Base-by-base conservation (phyloP, 2,329 filamentous ascomycete genomes). In the Xylariaceae sp. region DNA sequence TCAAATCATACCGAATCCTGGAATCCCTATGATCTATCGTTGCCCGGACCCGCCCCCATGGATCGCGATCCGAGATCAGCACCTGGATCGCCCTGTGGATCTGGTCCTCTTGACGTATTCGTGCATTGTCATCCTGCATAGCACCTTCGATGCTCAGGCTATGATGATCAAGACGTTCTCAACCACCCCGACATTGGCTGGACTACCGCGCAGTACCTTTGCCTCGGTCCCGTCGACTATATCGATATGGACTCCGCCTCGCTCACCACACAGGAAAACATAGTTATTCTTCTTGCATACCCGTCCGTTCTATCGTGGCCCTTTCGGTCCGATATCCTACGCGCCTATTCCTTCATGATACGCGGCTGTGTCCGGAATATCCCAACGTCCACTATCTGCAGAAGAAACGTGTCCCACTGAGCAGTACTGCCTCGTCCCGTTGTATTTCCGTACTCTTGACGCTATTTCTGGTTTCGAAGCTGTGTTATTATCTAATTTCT, bases 211-310 rank as follows among this genome's bases (percentile, higher is more conserved):
- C 54, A 41, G 49, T 12, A 49, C 54, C 57, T 47, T 57, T 48
- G 57, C 57, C 54, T 54, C 29, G 20, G 20, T 42, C 44, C 48
- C 48, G 14, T 54, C 47, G 49, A 57, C 60, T 58, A 58, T 58
- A 56, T 60, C 45, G 52, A 60, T 54, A 56, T 42, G 12, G 26
- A 44, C 60, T 56, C 56, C 57, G 57, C 57, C 54, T 45, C 49
- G 7, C 40, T 52, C 42, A 19, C 45, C 48, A 20, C 26, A 29
- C 48, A 50, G 10, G 14, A 29, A 40, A 32, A 47, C 21, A 54
- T 41, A 54, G 32, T 45, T 53, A 59, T 41, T 46, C 7, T 26
- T 47, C 47, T 56, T 57, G 47, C 47, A 60, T 56, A 46, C 60
- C 60, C 44, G 58, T 23, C 29, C 23, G 29, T 49, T 37, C 41